Base-by-base conservation (phyloP, 306 rosid genomes). In the Canavalia gladiata region DNA sequence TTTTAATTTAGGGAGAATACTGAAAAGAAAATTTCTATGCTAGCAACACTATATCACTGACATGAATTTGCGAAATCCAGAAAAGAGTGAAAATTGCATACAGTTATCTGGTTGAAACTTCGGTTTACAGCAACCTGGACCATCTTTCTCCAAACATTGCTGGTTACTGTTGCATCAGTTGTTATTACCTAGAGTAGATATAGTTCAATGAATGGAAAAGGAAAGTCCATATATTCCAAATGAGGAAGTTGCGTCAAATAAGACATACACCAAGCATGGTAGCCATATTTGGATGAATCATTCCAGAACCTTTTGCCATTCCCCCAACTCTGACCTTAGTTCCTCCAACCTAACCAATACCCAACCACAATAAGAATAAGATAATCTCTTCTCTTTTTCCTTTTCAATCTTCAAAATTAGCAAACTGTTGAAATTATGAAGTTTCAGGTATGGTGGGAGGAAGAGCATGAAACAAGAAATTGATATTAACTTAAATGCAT, bases 281-380 rank as follows among this genome's bases (percentile, higher is more conserved):
- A 82, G 98, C 99, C 99, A 95, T 95, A 84, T 93, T 91, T 80
- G 98, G 99, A 83, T 95, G 99, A 87, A 95, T 95, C 99, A 95
- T 95, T 76, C 99, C 99, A 29, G 98, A 95, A 75, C 99, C 99
- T 81, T 95, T 93, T 49, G 99, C 94, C 97, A 95, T 95, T 73
- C 98, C 99, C 75, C 98, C 99, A 73, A 95, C 63, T 81, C 90
- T 89, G 66, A 95, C 82, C 69, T 76, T 91, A 59, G 87, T 84
- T 49, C 89, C 89, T 76, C 96, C 97, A 87, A 93, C 87, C 99
- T 95, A 74, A 64, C 64, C 70, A 83, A 84, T 77, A 59, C 51
- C 82, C 66, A 78, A 81, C 47, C 68, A 69, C 29, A 39, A 69
- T 64, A 66, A 77, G 80, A 81, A 68, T 41, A 58, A 50, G 64